A percentile compares a stretch with the other conserved stretches of the same genome.
Conservation (phyloP, 495 filamentous ascomycete genomes). For the Podospora didyma region DNA sequence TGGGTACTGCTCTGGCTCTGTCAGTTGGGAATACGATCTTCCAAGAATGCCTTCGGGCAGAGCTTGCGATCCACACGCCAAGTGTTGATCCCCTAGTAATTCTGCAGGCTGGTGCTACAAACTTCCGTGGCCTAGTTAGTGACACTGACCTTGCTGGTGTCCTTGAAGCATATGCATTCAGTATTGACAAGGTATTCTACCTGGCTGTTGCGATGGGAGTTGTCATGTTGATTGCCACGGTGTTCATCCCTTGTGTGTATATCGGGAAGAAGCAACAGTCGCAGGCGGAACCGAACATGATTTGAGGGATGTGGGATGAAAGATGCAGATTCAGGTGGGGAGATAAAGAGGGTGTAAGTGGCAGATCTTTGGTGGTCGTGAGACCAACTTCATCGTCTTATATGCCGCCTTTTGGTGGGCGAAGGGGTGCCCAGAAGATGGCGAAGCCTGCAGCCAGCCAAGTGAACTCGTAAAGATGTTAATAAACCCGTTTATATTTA, state of each 20-base stretch:
- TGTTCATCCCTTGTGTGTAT: slow-evolving; percentile 22
- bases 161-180: slow-evolving; percentile 40
- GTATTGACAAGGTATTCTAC: slow-evolving; percentile 18
- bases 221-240: slow-evolving; percentile 10
- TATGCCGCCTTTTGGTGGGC: no score
- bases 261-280: slow-evolving; percentile 20
- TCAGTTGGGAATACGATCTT: slow-evolving; percentile 57
- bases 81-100: slow-evolving; percentile 15
- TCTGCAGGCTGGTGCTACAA: slow-evolving; percentile 44
- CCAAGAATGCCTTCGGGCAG: slow-evolving; percentile 46
- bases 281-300: no score
- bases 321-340: no score
- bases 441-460: no score
- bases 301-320: no score
- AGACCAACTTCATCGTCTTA: no score
- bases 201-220: slow-evolving; percentile 7
- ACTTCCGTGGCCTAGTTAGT: slow-evolving; percentile 26
- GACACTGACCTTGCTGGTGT: slow-evolving; percentile 22
- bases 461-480: no score
- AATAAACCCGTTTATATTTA: no score
- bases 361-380: no score
- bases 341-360: no score
- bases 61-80: slow-evolving; percentile 30
- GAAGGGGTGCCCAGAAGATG: no score
- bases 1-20: slow-evolving; percentile 60